Conservation (phyloP, 257 asterid species). For the Solanum sitiens region DNA sequence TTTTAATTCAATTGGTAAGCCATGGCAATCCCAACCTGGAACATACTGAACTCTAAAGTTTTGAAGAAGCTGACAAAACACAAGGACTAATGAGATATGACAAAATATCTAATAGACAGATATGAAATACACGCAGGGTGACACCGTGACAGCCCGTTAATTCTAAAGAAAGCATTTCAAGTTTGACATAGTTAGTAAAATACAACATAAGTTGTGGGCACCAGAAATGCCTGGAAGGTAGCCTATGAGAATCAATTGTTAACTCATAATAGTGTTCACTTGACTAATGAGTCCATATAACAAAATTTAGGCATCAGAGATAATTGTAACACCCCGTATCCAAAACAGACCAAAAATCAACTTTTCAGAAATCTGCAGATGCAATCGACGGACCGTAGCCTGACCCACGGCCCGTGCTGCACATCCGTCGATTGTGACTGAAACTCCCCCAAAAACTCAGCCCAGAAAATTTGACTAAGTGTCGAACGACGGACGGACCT, state of each 20-base stretch:
- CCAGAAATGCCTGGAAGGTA: background rate
- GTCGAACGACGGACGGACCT: too few relatives aligned
- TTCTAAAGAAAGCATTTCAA: background rate
- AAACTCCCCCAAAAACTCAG: too few relatives aligned
- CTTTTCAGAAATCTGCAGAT: too few relatives aligned
- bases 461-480: too few relatives aligned
- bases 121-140: background rate
- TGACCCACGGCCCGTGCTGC: too few relatives aligned
- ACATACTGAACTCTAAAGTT: constrained; percentile 74
- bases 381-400: too few relatives aligned
- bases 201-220: background rate
- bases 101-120: background rate
- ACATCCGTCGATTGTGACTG: too few relatives aligned
- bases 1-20: constrained; percentile 96
- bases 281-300: background rate
- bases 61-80: constrained; percentile 73
- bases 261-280: background rate
- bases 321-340: too few relatives aligned
- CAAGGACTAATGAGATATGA: background rate
- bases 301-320: background rate
- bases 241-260: background rate
- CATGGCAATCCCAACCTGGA: constrained; percentile 99
- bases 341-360: too few relatives aligned
- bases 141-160: background rate
- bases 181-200: background rate